Evolutionary conservation across 306 rosid genomes (phyloP), one percentile per base, ranked within the genome.

Genomic region (Vicia villosa): DNA sequence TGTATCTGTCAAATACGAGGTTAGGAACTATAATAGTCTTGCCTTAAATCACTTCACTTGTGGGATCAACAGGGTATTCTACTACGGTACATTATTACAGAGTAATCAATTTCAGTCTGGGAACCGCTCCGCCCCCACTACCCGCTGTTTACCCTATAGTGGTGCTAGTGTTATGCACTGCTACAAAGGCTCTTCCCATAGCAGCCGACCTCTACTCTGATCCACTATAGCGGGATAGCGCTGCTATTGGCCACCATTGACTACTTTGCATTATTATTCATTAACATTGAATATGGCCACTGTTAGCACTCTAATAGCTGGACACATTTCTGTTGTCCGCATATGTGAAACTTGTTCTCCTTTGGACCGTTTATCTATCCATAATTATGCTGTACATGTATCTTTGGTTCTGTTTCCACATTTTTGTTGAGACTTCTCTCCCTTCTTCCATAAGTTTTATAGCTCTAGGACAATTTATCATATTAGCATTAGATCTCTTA

Each of bases 291-390:
- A 43, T 36, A 32, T 42, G 21, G 50, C 15, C 41, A 41, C 58
- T 69, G 43, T 51, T 22, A 69, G 49, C 66, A 68, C 60, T 75
- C 10, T 40, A 21, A n/a, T 22, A 32, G 28, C 9, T 34, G 15
- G 14, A 60, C 19, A 34, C 46, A 1, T 16, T 34, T 58, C n/a
- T n/a, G n/a, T n/a, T n/a, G n/a, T n/a, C 42, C 34, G 21, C 16
- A 40, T 28, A 32, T 59, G 26, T 32, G 16, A 16, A 59, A 32
- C 22, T 59, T 59, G 6, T 0, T 16, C 21, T 32, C 22, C 43
- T 32, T 59, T 15, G n/a, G 65, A n/a, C 65, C 24, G n/a, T n/a
- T n/a, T n/a, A 15, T 8, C 34, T 20, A 58, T 58, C 7, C 21
- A 59, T 59, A 20, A 52, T 52, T 52, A 52, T 52, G 34, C 34